Percentiles rank a stretch among this genome's conserved stretches.
These are phyloP conservation scores for Calonectria naviculata DNA, from an alignment of 2,329 filamentous ascomycete genomes.

Conservation along the genomic window DNA sequence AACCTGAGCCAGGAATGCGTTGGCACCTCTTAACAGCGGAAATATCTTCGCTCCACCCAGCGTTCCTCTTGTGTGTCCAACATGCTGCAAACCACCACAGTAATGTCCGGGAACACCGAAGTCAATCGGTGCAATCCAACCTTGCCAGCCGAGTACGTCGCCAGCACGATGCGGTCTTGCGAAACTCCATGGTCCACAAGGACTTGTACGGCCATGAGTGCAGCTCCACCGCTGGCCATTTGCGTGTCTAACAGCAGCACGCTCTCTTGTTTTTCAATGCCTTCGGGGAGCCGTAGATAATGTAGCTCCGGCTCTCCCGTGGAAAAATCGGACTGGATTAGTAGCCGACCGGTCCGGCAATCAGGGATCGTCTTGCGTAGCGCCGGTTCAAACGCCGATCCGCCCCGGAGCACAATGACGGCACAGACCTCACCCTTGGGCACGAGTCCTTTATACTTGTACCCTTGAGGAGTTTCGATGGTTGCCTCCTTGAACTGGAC, in stretches of 20 bases:
- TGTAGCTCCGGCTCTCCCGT: constrained; percentile 94
- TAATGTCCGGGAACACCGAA: constrained; percentile 88
- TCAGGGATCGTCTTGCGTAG: constrained; percentile 92
- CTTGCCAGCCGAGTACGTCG: constrained; percentile 90
- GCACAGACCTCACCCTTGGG: constrained; percentile 82
- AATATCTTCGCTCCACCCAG: constrained; percentile 91
- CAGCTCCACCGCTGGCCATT: constrained; percentile 89
- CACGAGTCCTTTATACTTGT: constrained; percentile 77
- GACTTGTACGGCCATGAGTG: constrained; percentile 96
- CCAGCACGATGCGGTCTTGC: constrained; percentile 87
- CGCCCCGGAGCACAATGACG: constrained; percentile 88
- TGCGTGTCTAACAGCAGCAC: constrained; percentile 92
- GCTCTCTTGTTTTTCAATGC: constrained; percentile 79
- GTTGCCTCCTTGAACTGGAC: constrained; percentile 73
- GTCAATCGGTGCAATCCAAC: constrained; percentile 87
- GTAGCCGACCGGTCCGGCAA: constrained; percentile 86
- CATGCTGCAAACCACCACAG: constrained; percentile 86
- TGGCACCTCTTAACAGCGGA: constrained; percentile 73
- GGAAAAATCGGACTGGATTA: constrained; percentile 89
- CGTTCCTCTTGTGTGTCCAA: constrained; percentile 85
- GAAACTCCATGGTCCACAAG: constrained; percentile 92
- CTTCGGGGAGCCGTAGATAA: constrained; percentile 82
- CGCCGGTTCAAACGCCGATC: constrained; percentile 88
- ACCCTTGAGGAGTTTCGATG: constrained; percentile 78
- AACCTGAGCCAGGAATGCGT: neutral